A percentile compares a stretch with the other conserved stretches of the same genome.
phyloP scores from a whole-genome alignment of 352 stramenopile species.

The Bremia lactucae region DNA sequence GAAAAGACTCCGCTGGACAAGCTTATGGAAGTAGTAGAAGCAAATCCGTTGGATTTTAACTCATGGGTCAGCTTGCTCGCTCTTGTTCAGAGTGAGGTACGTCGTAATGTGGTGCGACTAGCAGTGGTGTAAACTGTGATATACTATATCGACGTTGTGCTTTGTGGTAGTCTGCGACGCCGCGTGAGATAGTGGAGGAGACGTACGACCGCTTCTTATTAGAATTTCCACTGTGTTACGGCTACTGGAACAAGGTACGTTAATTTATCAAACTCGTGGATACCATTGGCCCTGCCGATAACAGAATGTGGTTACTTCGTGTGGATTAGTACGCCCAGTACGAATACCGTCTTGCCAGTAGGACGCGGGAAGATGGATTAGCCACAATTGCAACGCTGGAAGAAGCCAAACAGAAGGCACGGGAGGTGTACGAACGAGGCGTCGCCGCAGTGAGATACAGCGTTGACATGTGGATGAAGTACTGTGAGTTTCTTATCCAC shows the following conservation, averaged over 20 bases:
- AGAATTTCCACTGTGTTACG: slow-evolving; percentile 76
- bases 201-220: slow-evolving; percentile 62
- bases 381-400: slow-evolving; percentile 26
- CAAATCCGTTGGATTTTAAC: slow-evolving; percentile 74
- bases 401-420: slow-evolving; percentile 36
- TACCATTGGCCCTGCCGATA: not conserved
- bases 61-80: slow-evolving; percentile 65
- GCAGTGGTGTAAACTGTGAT: not conserved
- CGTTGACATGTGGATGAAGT: slow-evolving; percentile 82
- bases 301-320: not conserved
- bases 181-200: slow-evolving; percentile 43
- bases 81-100: slow-evolving; percentile 58
- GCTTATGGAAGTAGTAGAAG: slow-evolving; percentile 37
- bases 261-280: not conserved
- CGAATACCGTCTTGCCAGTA: slow-evolving; percentile 34
- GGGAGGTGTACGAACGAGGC: slow-evolving; percentile 57
- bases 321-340: slow-evolving; percentile 66
- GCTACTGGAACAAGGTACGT: slow-evolving; percentile 80
- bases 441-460: slow-evolving; percentile 52
- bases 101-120: not conserved
- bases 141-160: too few species aligned
- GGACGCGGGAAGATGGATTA: slow-evolving; percentile 25
- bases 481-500: slow-evolving; percentile 66
- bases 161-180: slow-evolving; percentile 17
- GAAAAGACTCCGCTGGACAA: slow-evolving; percentile 35